Percentiles rank a stretch among this genome's conserved stretches.
Evolutionary conservation across 179 eudicot species (phyloP).

Genomic region (Spergularia azorica): DNA sequence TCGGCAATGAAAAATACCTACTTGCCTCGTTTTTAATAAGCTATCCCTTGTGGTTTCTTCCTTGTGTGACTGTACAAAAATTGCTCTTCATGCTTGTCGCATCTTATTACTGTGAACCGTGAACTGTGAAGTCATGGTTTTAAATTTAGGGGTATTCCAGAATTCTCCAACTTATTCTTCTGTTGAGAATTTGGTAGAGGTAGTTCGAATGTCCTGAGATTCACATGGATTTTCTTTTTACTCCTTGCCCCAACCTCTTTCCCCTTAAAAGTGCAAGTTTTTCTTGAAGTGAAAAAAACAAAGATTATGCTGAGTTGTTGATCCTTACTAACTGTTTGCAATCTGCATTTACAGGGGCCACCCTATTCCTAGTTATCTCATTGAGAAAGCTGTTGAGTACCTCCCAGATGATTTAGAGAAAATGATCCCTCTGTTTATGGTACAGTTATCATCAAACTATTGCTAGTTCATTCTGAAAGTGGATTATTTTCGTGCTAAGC

Average conservation of each 20-base stretch:
- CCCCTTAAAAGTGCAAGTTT: neutral
- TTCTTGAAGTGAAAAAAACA: neutral
- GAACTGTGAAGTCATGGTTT: no score
- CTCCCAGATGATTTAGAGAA: slow-evolving; percentile 63
- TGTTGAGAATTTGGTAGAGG: neutral
- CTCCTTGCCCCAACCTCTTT: neutral
- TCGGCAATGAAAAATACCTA: no score
- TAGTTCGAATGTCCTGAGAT: neutral
- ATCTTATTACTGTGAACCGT: no score
- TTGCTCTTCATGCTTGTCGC: no score
- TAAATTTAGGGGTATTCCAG: neutral
- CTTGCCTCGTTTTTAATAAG: no score
- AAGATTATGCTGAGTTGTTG: no score
- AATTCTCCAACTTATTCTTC: neutral
- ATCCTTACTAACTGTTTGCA: slow-evolving; percentile 10
- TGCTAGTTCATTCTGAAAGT: neutral
- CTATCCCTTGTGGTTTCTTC: neutral
- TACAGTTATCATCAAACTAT: slow-evolving; percentile 24
- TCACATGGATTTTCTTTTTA: neutral
- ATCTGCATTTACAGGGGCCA: slow-evolving; percentile 62
- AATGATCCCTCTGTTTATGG: slow-evolving; percentile 56
- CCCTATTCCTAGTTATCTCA: slow-evolving; percentile 75
- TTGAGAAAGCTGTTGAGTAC: slow-evolving; percentile 74
- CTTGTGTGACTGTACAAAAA: no score
- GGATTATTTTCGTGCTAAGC: neutral